Conservation (phyloP, 306 rosid genomes). For the Pyrus bretschneideri region DNA sequence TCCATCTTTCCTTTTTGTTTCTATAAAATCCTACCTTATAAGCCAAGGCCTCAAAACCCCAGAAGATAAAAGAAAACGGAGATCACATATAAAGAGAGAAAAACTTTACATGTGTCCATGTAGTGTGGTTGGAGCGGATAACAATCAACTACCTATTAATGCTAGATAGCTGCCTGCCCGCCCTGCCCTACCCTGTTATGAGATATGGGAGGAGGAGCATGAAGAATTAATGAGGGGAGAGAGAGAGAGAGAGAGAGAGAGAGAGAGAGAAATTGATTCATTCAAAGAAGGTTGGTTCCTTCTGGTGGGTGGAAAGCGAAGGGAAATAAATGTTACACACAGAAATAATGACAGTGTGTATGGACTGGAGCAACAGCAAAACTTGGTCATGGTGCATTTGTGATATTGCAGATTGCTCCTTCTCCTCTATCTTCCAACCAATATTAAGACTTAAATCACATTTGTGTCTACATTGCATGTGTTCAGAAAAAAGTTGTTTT, state of each 20-base stretch:
- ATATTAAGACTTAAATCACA: neutral
- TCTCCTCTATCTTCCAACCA: no score
- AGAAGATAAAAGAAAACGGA: neutral
- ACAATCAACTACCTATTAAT: slow-evolving; percentile 56
- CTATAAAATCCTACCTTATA: neutral
- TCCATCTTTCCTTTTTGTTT: slow-evolving; percentile 2
- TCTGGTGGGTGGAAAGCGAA: no score
- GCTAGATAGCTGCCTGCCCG: slow-evolving; percentile 1
- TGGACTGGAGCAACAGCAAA: no score
- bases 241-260: slow-evolving; percentile 27
- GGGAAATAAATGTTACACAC: no score
- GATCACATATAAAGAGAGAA: neutral
- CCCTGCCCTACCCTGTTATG: neutral
- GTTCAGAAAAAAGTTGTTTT: no score
- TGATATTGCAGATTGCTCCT: no score
- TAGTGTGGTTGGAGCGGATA: slow-evolving; percentile 32
- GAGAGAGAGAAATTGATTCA: neutral
- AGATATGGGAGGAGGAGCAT: slow-evolving; percentile 1
- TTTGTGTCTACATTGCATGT: neutral
- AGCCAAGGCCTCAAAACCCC: neutral
- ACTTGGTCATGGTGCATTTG: no score
- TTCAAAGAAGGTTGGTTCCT: neutral
- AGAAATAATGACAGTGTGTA: no score
- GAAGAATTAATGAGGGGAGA: slow-evolving; percentile 41
- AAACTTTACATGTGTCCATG: neutral